These are phyloP conservation scores for Trametopsis cervina DNA, from an alignment of 768 basidiomycete genomes.

Conservation along the genomic window DNA sequence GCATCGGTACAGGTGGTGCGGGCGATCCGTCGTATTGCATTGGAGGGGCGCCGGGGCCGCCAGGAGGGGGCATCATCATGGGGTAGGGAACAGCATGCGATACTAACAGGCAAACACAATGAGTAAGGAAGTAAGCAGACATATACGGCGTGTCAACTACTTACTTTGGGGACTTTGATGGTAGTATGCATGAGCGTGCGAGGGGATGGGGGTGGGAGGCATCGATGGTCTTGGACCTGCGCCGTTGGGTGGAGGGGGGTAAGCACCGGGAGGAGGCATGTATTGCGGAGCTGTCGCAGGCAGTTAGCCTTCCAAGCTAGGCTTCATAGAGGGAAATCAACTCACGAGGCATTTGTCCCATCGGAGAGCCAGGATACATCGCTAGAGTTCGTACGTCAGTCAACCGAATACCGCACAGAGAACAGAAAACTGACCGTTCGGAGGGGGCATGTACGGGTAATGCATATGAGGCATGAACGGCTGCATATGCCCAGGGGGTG, in stretches of 20 bases:
- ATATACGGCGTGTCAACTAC: too few species aligned
- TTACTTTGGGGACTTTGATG: constrained; percentile 85
- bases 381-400: constrained; percentile 31
- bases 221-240: constrained; percentile 77
- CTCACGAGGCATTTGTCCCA: constrained; percentile 87
- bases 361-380: constrained; percentile 76
- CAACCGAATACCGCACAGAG: constrained; percentile 6
- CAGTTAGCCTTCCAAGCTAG: background rate
- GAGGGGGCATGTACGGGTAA: constrained; percentile 75
- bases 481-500: constrained; percentile 76
- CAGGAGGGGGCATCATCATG: constrained; percentile 89
- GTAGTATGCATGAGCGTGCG: constrained; percentile 83
- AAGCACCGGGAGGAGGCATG: constrained; percentile 75
- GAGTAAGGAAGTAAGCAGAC: too few species aligned
- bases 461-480: constrained; percentile 85
- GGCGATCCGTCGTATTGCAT: constrained; percentile 61
- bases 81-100: constrained; percentile 82
- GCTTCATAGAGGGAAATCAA: background rate
- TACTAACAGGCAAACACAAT: too few species aligned
- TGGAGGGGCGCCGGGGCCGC: constrained; percentile 58
- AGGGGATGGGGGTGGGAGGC: constrained; percentile 87
- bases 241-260: constrained; percentile 73
- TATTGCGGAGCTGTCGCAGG: constrained; percentile 56
- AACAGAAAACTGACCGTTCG: constrained; percentile 47
- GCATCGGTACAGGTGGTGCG: constrained; percentile 69